Percentiles rank a stretch among this genome's conserved stretches.
phyloP scores from a whole-genome alignment of 2,329 filamentous ascomycete species.

The Capronia coronata region DNA sequence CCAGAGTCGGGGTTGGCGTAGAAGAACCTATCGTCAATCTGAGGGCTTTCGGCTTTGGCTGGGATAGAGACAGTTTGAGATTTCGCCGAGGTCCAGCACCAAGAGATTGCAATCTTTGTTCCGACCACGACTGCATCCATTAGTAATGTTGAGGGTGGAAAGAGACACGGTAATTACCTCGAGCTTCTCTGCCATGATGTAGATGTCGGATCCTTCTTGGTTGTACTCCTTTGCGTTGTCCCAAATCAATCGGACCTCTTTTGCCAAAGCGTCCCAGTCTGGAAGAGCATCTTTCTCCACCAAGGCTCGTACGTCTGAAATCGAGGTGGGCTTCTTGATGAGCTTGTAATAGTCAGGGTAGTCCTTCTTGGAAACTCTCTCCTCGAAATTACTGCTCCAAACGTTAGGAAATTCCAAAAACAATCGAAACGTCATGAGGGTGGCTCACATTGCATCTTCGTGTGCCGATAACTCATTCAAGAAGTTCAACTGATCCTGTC shows the following conservation, averaged over 20 bases:
- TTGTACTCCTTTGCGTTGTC: constrained; percentile 84
- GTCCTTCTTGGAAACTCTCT: constrained; percentile 52
- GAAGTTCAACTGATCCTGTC: constrained; percentile 19
- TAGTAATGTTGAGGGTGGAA: constrained; percentile 9
- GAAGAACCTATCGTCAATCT: constrained; percentile 74
- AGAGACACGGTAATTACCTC: constrained; percentile 51
- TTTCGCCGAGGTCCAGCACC: constrained; percentile 64
- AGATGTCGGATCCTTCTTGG: constrained; percentile 83
- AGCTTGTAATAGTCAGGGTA: constrained; percentile 70
- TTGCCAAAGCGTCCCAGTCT: constrained; percentile 74
- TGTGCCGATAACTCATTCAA: constrained; percentile 22
- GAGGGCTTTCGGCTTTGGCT: constrained; percentile 41
- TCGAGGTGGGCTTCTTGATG: constrained; percentile 72
- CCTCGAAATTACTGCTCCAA: constrained; percentile 47
- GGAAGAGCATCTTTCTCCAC: constrained; percentile 71
- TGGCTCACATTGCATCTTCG: constrained; percentile 17
- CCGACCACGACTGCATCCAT: constrained; percentile 21
- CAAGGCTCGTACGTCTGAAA: constrained; percentile 70
- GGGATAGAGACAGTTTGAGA: constrained; percentile 58
- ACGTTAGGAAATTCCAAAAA: constrained; percentile 20
- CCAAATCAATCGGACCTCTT: constrained; percentile 76
- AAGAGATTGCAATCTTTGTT: constrained; percentile 64
- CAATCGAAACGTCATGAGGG: background rate
- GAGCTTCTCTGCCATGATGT: constrained; percentile 66
- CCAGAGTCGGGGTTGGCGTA: constrained; percentile 50